Percentiles rank a stretch among this genome's conserved stretches.
phyloP scores from a whole-genome alignment of 2,329 filamentous ascomycete genomes.

The Fusarium sp. region DNA sequence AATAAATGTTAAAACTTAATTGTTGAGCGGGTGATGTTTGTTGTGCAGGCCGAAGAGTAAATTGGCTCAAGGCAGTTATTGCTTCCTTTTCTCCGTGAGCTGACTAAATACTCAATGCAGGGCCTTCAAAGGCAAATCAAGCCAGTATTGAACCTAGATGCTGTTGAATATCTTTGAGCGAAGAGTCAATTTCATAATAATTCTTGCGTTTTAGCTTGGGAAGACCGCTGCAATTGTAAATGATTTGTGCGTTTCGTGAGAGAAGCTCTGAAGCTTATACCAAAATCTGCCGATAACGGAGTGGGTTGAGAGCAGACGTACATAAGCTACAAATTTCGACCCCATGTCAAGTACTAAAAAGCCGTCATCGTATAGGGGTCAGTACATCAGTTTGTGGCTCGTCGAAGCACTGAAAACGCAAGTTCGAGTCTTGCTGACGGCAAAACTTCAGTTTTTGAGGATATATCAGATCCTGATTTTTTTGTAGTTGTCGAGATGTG shows the following conservation, averaged over 20 bases:
- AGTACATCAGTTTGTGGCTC: conserved; percentile 43
- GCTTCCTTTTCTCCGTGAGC: conserved; percentile 37
- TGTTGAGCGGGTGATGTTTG: neutral
- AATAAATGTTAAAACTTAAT: conserved; percentile 8
- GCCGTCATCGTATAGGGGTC: conserved; percentile 45
- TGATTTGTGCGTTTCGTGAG: neutral
- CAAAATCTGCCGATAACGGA: conserved; percentile 10
- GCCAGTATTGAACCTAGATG: neutral
- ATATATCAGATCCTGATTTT: neutral
- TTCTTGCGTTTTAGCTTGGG: too few species aligned
- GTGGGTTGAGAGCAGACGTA: rapidly evolving
- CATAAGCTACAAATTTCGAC: neutral
- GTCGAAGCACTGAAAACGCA: conserved; percentile 38
- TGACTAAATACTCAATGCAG: conserved; percentile 23
- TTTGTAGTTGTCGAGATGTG: neutral
- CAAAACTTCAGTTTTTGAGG: conserved; percentile 14
- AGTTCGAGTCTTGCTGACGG: conserved; percentile 43
- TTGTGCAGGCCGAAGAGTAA: conserved; percentile 22
- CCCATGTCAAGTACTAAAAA: conserved; percentile 7
- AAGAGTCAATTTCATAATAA: rapidly evolving
- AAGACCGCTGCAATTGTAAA: neutral
- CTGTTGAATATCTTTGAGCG: rapidly evolving
- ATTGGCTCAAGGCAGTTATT: conserved; percentile 10
- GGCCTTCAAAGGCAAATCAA: neutral
- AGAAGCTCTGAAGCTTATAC: neutral